phyloP scores from a whole-genome alignment of 139 green algal genomes.

The Chlorella ohadii region DNA sequence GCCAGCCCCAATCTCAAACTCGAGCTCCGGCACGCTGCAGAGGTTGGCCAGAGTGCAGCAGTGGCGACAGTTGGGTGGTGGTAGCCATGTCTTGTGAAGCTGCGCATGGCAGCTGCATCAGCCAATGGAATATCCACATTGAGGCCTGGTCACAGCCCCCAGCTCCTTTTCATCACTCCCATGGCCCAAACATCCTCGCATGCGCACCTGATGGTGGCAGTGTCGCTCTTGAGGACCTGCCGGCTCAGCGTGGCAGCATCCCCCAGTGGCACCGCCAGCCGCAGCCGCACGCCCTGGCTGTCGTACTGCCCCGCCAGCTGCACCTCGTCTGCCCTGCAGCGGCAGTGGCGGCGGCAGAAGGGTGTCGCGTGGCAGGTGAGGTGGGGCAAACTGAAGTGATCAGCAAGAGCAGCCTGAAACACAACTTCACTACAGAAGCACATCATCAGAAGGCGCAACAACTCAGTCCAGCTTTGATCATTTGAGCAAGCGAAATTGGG shows the following conservation, averaged over 20 bases:
- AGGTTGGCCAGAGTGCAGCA: background rate
- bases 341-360: background rate
- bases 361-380: background rate
- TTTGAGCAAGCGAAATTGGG: no score
- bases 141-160: no score
- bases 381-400: background rate
- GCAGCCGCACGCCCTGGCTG: constrained; percentile 37
- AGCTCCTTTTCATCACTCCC: no score
- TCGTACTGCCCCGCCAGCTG: constrained; percentile 34
- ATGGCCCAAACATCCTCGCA: no score
- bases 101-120: no score
- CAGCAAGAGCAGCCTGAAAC: no score
- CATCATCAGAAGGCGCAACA: no score
- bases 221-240: constrained; percentile 77
- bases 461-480: no score
- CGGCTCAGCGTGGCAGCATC: constrained; percentile 41
- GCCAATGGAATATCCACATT: no score
- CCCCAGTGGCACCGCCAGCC: constrained; percentile 52
- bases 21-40: constrained; percentile 65
- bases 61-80: background rate
- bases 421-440: no score
- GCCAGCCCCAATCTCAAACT: constrained; percentile 72
- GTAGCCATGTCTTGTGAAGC: no score
- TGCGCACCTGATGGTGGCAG: constrained; percentile 47
- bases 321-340: constrained; percentile 23